Conservation (phyloP, 2,329 filamentous ascomycete species). For the Aureobasidium sp. region DNA sequence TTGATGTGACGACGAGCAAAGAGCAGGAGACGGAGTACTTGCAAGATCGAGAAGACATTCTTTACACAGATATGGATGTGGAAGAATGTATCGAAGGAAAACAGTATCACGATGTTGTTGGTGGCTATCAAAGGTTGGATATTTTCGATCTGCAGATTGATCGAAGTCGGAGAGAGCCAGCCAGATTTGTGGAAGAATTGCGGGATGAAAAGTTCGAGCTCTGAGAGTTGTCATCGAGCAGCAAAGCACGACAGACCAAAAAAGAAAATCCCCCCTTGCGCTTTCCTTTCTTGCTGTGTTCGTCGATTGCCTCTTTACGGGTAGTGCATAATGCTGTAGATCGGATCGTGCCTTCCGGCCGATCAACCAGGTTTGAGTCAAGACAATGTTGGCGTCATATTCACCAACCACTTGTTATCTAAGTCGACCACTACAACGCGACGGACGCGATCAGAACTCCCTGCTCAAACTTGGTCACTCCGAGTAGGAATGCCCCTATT, state of each 20-base stretch:
- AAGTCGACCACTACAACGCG: background rate
- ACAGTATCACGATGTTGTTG: slow-evolving; percentile 51
- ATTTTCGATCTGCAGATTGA: slow-evolving; percentile 48
- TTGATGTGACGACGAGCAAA: slow-evolving; percentile 22
- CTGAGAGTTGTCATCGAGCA: background rate
- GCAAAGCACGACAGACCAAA: background rate
- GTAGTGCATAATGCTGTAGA: background rate
- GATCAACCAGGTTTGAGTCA: background rate
- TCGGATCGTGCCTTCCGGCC: background rate
- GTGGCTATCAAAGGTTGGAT: slow-evolving; percentile 50
- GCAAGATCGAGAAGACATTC: slow-evolving; percentile 42
- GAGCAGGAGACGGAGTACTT: slow-evolving; percentile 31
- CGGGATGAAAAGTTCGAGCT: background rate
- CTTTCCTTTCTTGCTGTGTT: background rate
- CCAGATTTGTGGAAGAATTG: slow-evolving; percentile 21
- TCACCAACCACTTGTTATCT: background rate
- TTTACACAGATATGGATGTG: slow-evolving; percentile 48
- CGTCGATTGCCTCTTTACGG: background rate
- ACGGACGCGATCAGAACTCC: background rate
- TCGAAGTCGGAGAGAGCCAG: slow-evolving; percentile 33
- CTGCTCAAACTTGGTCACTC: too few species aligned
- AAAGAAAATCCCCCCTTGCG: background rate
- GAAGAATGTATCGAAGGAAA: slow-evolving; percentile 48
- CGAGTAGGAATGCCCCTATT: too few species aligned
- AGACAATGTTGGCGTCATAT: background rate